Evolutionary conservation across 352 stramenopile species (phyloP).

Genomic region (Elongisporangium prolatum): DNA sequence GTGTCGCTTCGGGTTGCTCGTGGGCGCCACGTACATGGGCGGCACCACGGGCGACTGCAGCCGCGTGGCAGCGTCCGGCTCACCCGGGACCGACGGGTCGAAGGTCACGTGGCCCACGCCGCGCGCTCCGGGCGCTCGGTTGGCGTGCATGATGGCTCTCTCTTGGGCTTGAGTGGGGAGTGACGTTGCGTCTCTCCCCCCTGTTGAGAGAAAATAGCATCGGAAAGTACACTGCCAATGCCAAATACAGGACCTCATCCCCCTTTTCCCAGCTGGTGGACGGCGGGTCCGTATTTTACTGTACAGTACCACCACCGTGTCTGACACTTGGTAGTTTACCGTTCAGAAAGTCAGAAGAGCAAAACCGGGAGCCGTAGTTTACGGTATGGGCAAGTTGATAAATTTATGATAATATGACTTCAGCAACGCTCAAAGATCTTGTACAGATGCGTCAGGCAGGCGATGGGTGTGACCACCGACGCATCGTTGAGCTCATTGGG

Average conservation of each 20-base stretch:
- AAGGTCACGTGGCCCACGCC: conserved; percentile 51
- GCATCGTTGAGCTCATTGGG: conserved; percentile 73
- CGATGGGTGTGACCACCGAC: conserved; percentile 83
- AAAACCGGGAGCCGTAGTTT: neutral
- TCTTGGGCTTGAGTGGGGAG: neutral
- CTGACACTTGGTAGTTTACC: neutral
- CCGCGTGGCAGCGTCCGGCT: conserved; percentile 30
- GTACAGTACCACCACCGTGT: neutral
- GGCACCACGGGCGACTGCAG: conserved; percentile 36
- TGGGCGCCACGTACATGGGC: conserved; percentile 5
- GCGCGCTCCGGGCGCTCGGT: conserved; percentile 23
- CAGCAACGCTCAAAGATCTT: conserved; percentile 98
- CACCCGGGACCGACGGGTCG: conserved; percentile 41
- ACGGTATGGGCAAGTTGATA: neutral
- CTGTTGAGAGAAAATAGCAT: neutral
- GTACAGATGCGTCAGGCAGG: conserved; percentile 96
- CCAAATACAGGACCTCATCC: neutral
- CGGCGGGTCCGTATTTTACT: neutral
- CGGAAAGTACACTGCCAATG: neutral
- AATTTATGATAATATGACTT: conserved; percentile 7
- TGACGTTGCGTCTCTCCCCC: neutral
- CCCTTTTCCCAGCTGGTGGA: neutral
- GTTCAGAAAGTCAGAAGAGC: neutral
- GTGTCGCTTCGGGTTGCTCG: conserved; percentile 18
- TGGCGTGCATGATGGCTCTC: conserved; percentile 36